These are phyloP conservation scores for Dimocarpus longan DNA, from an alignment of 345 rosid species.

Conservation along the genomic window DNA sequence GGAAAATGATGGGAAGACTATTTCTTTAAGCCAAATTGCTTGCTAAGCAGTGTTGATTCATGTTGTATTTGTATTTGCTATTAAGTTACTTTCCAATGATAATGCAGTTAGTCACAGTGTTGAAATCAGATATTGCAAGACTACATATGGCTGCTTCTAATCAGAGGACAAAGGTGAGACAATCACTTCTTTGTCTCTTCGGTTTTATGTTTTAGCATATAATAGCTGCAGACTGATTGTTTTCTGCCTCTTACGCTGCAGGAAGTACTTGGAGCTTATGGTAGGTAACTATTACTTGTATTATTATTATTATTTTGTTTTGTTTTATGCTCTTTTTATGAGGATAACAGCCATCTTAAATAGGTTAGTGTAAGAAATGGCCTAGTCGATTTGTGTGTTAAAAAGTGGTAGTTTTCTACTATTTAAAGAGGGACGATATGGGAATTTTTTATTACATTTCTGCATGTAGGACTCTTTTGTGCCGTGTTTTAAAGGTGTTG, in stretches of 20 bases:
- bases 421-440: neutral
- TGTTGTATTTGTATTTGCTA: neutral
- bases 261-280: slow-evolving; percentile 49
- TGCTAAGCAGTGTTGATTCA: neutral
- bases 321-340: neutral
- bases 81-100: slow-evolving; percentile 18
- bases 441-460: neutral
- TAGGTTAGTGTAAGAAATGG: slow-evolving; percentile 3
- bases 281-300: slow-evolving; percentile 43
- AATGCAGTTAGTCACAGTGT: slow-evolving; percentile 35
- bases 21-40: neutral
- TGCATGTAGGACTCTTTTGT: neutral
- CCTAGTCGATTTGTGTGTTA: neutral
- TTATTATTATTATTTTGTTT: neutral
- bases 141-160: slow-evolving; percentile 27
- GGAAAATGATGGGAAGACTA: neutral
- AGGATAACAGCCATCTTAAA: neutral
- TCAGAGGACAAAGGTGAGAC: slow-evolving; percentile 35
- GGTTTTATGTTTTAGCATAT: slow-evolving; percentile 7
- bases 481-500: neutral
- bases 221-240: slow-evolving; percentile 30
- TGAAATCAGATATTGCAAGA: slow-evolving; percentile 28
- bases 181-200: slow-evolving; percentile 3
- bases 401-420: neutral
- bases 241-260: slow-evolving; percentile 39